A percentile compares a stretch with the other conserved stretches of the same genome.
These are phyloP conservation scores for Cryptococcus sp. DNA, from an alignment of 1,284 basidiomycete genomes.

Conservation along the genomic window DNA sequence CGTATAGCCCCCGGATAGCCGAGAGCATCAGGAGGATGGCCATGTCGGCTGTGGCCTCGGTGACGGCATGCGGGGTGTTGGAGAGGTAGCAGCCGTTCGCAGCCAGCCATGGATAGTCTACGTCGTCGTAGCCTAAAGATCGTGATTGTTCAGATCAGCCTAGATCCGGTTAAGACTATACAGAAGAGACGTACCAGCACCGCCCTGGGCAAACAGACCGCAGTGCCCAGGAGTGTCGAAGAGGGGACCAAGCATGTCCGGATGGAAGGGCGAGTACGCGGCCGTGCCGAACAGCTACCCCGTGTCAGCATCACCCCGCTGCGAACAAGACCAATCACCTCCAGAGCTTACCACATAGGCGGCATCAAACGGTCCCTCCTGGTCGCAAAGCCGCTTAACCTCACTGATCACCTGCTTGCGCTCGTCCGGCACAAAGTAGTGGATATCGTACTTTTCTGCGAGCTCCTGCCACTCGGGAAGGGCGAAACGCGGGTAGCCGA, in stretches of 20 bases:
- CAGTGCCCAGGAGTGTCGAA: conserved; percentile 18
- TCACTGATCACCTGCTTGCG: conserved; percentile 24
- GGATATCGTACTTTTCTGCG: conserved; percentile 24
- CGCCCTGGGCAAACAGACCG: conserved; percentile 26
- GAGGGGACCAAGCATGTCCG: conserved; percentile 23
- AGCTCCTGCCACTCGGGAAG: conserved; percentile 22
- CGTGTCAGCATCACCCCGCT: neutral
- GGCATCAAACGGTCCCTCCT: conserved; percentile 31
- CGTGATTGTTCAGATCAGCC: too few relatives aligned
- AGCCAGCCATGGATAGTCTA: conserved; percentile 19
- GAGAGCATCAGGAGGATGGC: conserved; percentile 22
- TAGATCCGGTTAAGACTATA: too few relatives aligned
- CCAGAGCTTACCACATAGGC: conserved; percentile 20
- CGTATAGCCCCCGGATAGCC: conserved; percentile 19
- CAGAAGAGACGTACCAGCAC: conserved; percentile 6
- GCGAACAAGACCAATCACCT: neutral
- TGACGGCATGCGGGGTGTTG: conserved; percentile 31
- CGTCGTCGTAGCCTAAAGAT: conserved; percentile 29
- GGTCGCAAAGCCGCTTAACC: conserved; percentile 23
- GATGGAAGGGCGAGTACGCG: conserved; percentile 26
- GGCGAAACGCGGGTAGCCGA: conserved; percentile 30
- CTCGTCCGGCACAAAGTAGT: conserved; percentile 27
- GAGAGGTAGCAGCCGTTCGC: conserved; percentile 18
- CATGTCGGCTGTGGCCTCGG: conserved; percentile 30
- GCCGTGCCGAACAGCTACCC: conserved; percentile 22